These are phyloP conservation scores for Helminthosporium solani DNA, from an alignment of 2,329 filamentous ascomycete genomes.

Conservation along the genomic window DNA sequence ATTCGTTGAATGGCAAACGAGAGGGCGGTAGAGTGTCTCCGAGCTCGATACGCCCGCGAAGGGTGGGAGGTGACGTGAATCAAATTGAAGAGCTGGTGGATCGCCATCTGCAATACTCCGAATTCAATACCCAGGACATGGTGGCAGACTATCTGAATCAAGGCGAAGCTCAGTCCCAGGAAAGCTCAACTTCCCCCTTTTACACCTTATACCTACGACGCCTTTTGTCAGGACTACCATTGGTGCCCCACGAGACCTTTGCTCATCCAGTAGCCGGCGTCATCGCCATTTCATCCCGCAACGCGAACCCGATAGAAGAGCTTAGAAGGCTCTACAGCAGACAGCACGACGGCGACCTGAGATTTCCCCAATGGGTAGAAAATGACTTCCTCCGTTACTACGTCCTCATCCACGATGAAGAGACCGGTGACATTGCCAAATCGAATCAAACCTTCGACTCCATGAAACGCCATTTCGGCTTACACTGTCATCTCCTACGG, in stretches of 20 bases:
- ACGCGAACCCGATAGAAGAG: slow-evolving; percentile 79
- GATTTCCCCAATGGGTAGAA: slow-evolving; percentile 81
- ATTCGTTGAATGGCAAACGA: slow-evolving; percentile 25
- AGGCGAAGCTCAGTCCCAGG: slow-evolving; percentile 18
- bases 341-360: slow-evolving; percentile 73
- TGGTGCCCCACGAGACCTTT: slow-evolving; percentile 88
- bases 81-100: slow-evolving; percentile 81
- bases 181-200: slow-evolving; percentile 63
- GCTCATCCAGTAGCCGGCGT: slow-evolving; percentile 91
- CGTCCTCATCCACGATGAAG: slow-evolving; percentile 93
- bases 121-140: slow-evolving; percentile 50
- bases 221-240: slow-evolving; percentile 73
- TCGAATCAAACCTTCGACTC: slow-evolving; percentile 92
- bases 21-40: slow-evolving; percentile 23
- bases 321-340: slow-evolving; percentile 80
- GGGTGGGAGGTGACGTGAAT: slow-evolving; percentile 56
- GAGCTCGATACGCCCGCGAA: slow-evolving; percentile 39
- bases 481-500: slow-evolving; percentile 90
- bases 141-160: slow-evolving; percentile 47
- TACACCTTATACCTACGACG: slow-evolving; percentile 83
- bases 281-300: slow-evolving; percentile 91
- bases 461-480: slow-evolving; percentile 97
- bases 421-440: slow-evolving; percentile 86
- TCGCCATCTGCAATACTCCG: slow-evolving; percentile 73
- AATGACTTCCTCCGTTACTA: slow-evolving; percentile 94